Evolutionary conservation across 1,284 basidiomycete species (phyloP).

Genomic region (Cutaneotrichosporon mucoides): DNA sequence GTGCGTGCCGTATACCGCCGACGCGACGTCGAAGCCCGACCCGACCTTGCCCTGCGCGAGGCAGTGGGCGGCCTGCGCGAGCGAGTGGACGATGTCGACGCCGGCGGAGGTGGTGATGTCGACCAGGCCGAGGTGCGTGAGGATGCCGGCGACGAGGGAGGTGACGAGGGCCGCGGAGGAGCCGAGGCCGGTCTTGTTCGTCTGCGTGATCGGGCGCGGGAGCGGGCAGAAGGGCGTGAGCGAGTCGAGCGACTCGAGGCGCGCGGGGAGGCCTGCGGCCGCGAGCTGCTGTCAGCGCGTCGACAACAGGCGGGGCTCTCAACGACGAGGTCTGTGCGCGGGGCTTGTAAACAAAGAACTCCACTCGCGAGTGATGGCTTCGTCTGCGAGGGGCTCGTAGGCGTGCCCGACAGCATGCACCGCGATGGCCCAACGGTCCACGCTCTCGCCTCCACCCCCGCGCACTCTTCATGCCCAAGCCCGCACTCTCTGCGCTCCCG

Average conservation of each 20-base stretch:
- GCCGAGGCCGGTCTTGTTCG: conserved; percentile 97
- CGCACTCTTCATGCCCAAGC: too few species aligned
- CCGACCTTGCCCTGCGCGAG: conserved; percentile 97
- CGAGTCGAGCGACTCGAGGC: conserved; percentile 55
- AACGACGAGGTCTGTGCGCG: too few species aligned
- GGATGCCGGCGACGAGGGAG: conserved; percentile 79
- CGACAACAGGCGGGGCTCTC: too few species aligned
- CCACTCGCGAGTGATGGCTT: too few species aligned
- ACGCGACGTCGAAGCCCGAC: conserved; percentile 92
- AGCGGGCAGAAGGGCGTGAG: conserved; percentile 73
- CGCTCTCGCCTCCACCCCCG: too few species aligned
- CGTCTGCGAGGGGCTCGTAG: too few species aligned
- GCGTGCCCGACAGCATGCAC: too few species aligned
- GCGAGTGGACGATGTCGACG: conserved; percentile 69
- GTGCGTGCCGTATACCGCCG: conserved; percentile 92
- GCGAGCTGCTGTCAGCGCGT: conserved; percentile 58
- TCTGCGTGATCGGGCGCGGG: conserved; percentile 64
- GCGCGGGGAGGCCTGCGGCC: conserved; percentile 57
- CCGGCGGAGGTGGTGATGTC: conserved; percentile 41
- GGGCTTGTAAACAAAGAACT: too few species aligned
- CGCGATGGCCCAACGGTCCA: too few species aligned
- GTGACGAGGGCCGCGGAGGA: conserved; percentile 97
- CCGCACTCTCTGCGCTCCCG: too few species aligned
- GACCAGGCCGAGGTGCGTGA: conserved; percentile 71
- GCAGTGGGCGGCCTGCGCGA: conserved; percentile 94